Base-by-base conservation (phyloP, 2,329 filamentous ascomycete species). In the Aphanocladium album region DNA sequence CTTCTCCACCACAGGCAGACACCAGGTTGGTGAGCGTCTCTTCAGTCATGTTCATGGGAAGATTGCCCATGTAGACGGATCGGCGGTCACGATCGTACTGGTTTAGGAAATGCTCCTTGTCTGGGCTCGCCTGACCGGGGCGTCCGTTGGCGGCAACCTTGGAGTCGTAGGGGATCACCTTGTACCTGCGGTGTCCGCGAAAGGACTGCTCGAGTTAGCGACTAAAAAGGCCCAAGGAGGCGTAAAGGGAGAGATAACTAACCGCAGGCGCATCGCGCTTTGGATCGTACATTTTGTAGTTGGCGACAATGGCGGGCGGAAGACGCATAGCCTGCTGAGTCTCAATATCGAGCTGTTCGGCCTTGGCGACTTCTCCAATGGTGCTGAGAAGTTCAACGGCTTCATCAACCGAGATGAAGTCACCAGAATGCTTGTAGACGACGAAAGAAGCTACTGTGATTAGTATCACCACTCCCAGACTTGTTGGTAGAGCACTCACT, bases 201-300 rank as follows among this genome's bases (percentile, higher is more conserved):
- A 77, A 73, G 12, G 73, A 35, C 61, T 67, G 11, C 23, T 30
- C 21, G 11, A 25, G 53, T 71, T 58, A 70, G 64, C 23, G 53
- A 39, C 30, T 30, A 30, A 9, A 30, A 30, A 30, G 30, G 30
- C 5, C 5, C 30, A 9, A 30, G 12, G 7, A 25, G 50, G 5
- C 12, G 6, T 27, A 27, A 21, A 21, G 11, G 12, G 45, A 63
- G 52, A 35, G 50, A 61, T 30, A 4, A 70, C 80, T 73, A 72
- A 83, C 82, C 27, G 72, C 67, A 33, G 78, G 71, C 5, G 83
- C 76, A 60, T 83, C 77, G 23, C 83, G 77, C 25, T 71, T 73
- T 3, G 78, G 72, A 62, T 85, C 80, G 54, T 82, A 86, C 63
- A 74, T 75, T 45, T 74, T 70, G 62, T 80, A 86, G 27, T 79